Percentiles rank a stretch among this genome's conserved stretches.
These are phyloP conservation scores for Neurospora cerealis DNA, from an alignment of 495 filamentous ascomycete genomes.

Conservation along the genomic window DNA sequence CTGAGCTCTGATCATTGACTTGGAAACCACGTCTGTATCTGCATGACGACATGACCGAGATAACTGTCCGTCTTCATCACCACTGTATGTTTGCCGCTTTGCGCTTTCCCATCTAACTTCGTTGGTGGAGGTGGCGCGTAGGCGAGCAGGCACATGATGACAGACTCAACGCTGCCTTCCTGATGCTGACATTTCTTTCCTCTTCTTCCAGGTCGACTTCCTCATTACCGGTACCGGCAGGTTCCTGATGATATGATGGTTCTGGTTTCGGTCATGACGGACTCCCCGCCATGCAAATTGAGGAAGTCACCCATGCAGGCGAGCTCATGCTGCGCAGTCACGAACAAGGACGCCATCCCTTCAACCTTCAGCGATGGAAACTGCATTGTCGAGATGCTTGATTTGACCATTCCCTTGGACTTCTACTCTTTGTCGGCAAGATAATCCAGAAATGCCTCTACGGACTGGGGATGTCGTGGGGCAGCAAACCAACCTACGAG, in stretches of 20 bases:
- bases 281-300: not conserved
- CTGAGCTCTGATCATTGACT: not conserved
- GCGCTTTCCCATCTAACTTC: not conserved
- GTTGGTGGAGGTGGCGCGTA: not conserved
- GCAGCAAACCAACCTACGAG: not conserved
- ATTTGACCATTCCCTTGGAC: not conserved
- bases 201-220: not conserved
- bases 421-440: not conserved
- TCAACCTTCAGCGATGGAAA: not conserved
- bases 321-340: not conserved
- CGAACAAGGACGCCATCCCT: not conserved
- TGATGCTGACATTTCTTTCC: not conserved
- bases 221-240: not conserved
- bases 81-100: not conserved
- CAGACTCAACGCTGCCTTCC: not conserved
- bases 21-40: not conserved
- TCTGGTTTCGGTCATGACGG: not conserved
- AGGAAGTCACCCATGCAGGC: not conserved
- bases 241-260: not conserved
- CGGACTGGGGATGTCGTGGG: not conserved
- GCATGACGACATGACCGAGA: not conserved
- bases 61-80: not conserved
- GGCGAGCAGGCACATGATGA: not conserved
- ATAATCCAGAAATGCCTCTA: not conserved
- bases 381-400: not conserved